Percentiles rank a stretch among this genome's conserved stretches.
phyloP scores from a whole-genome alignment of 2,329 filamentous ascomycete species.

The Neofusicoccum cordaticola region DNA sequence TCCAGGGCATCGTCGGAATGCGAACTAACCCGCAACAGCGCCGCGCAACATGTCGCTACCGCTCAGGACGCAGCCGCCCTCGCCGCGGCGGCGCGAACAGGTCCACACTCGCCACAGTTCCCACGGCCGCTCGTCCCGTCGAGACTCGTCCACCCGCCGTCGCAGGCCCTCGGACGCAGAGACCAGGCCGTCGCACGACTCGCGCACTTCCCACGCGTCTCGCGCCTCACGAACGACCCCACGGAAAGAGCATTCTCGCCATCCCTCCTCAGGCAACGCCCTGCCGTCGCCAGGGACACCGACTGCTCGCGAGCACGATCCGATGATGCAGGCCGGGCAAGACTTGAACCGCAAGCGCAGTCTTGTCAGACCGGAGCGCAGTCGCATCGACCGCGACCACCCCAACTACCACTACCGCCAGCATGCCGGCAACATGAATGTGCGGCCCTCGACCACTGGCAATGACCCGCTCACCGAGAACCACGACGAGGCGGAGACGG shows the following conservation, averaged over 20 bases:
- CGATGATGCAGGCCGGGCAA: conserved; percentile 49
- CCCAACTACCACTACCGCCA: conserved; percentile 95
- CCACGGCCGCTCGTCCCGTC: conserved; percentile 47
- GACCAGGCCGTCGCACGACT: conserved; percentile 49
- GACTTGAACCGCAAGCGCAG: conserved; percentile 74
- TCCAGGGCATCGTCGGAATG: conserved; percentile 11
- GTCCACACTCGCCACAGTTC: conserved; percentile 2
- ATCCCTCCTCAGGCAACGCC: conserved; percentile 33
- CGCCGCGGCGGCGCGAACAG: conserved; percentile 46
- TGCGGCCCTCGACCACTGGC: conserved; percentile 85
- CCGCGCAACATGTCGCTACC: conserved; percentile 46
- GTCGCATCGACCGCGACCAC: conserved; percentile 79
- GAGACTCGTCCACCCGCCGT: conserved; percentile 66
- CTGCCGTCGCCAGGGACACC: conserved; percentile 46
- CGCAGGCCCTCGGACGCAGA: conserved; percentile 71
- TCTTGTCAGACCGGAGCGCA: conserved; percentile 83
- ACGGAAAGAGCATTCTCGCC: conserved; percentile 40
- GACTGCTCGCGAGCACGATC: conserved; percentile 46
- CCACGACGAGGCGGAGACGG: conserved; percentile 50
- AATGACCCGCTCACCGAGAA: conserved; percentile 86
- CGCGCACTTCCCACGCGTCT: conserved; percentile 20
- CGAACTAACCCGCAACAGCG: conserved; percentile 19
- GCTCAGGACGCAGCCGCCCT: conserved; percentile 61
- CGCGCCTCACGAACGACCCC: conserved; percentile 27
- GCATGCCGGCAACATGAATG: conserved; percentile 89